Evolutionary conservation across 768 basidiomycete species (phyloP).

Genomic region (Scleroderma citrinum): DNA sequence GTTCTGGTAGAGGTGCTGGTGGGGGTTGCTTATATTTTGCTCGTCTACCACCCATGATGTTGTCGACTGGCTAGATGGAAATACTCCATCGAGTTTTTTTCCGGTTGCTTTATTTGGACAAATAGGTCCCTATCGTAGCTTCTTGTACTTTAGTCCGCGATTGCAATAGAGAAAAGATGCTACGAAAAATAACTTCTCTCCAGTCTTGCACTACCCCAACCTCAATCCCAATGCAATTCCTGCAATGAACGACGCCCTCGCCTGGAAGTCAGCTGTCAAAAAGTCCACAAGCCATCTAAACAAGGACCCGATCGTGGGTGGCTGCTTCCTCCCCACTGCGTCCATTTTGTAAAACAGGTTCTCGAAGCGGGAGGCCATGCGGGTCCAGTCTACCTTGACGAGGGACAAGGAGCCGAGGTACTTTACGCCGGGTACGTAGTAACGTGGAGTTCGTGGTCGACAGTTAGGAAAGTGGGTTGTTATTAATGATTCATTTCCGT

Average conservation of each 20-base stretch:
- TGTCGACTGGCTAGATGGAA: constrained; percentile 10
- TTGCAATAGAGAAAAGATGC: too few relatives aligned
- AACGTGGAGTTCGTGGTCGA: constrained; percentile 3
- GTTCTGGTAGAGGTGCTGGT: constrained; percentile 51
- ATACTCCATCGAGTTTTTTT: constrained; percentile 11
- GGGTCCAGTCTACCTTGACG: constrained; percentile 78
- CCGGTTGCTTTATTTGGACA: constrained; percentile 21
- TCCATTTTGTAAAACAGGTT: constrained; percentile 63
- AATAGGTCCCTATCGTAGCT: background rate
- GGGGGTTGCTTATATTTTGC: constrained; percentile 79
- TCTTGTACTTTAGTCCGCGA: too few relatives aligned
- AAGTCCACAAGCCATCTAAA: constrained; percentile 74
- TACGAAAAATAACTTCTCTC: too few relatives aligned
- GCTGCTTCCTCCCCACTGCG: constrained; percentile 42
- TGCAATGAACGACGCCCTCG: constrained; percentile 80
- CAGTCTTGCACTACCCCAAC: constrained; percentile 48
- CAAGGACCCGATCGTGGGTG: constrained; percentile 60
- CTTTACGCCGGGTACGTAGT: constrained; percentile 34
- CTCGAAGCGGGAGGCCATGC: constrained; percentile 62
- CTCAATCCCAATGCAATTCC: constrained; percentile 79
- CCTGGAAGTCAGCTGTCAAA: constrained; percentile 89
- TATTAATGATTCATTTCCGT: background rate
- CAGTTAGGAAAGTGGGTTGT: background rate
- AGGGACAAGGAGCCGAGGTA: constrained; percentile 72
- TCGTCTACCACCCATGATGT: constrained; percentile 75